Conservation (phyloP, 176 grass and related monocot species). For the Canna indica region DNA sequence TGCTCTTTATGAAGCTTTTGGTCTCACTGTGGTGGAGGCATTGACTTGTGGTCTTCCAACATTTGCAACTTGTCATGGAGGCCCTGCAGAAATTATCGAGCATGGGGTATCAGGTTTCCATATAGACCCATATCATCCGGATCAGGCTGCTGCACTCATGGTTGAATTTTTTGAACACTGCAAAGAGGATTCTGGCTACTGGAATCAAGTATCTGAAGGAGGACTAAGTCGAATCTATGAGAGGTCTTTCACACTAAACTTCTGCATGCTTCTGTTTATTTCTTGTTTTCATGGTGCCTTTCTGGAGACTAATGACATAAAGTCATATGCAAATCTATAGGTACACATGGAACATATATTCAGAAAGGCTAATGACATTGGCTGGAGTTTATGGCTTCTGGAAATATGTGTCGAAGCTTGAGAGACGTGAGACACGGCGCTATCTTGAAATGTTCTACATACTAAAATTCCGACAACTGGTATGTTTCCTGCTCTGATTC, state of each 20-base stretch:
- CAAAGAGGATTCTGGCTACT: constrained; percentile 50
- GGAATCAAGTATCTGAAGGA: constrained; percentile 44
- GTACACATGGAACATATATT: constrained; percentile 98
- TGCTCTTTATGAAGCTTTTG: constrained; percentile 92
- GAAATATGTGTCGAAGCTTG: constrained; percentile 92
- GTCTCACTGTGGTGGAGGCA: constrained; percentile 85
- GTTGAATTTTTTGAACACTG: constrained; percentile 68
- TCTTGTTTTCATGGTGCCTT: not conserved
- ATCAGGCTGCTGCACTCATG: constrained; percentile 53
- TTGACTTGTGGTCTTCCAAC: constrained; percentile 88
- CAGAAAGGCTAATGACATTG: constrained; percentile 86
- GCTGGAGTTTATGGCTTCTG: constrained; percentile 92
- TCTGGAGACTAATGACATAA: constrained; percentile 1
- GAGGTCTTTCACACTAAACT: constrained; percentile 32
- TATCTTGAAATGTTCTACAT: constrained; percentile 99
- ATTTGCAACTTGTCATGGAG: constrained; percentile 84
- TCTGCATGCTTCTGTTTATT: constrained; percentile 2
- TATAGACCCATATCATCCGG: constrained; percentile 83
- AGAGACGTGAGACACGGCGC: constrained; percentile 70
- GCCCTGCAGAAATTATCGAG: constrained; percentile 92
- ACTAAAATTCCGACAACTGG: constrained; percentile 70
- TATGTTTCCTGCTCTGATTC: constrained; percentile 15
- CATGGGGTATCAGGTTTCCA: constrained; percentile 77
- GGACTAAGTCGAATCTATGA: constrained; percentile 65
- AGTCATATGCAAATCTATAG: constrained; percentile 26